Conservation (phyloP, 108 stramenopile genomes). For the Parietichytrium sp. region DNA sequence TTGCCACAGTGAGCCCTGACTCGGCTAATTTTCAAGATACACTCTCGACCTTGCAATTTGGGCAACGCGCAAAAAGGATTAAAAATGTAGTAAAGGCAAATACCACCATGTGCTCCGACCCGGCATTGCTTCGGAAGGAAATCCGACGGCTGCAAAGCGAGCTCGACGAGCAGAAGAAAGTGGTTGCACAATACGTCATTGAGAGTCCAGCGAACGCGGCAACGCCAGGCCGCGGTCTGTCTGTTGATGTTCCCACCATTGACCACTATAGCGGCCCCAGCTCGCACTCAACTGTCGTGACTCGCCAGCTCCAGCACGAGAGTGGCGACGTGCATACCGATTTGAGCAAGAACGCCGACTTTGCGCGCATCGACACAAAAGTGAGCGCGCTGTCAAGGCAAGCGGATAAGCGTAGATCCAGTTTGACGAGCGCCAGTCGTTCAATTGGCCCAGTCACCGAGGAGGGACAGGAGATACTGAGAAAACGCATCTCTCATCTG, state of each 20-base stretch:
- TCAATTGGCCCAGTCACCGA: too few species aligned
- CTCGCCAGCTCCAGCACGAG: conserved; percentile 5
- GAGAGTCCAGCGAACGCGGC: neutral
- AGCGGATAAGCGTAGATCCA: too few species aligned
- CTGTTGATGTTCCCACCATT: too few species aligned
- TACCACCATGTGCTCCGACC: conserved; percentile 30
- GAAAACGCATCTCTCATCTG: conserved; percentile 7
- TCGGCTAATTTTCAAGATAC: conserved; percentile 40
- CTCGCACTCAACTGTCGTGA: neutral
- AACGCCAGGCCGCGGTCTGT: too few species aligned
- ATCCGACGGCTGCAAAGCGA: conserved; percentile 13
- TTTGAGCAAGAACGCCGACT: conserved; percentile 36
- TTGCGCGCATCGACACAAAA: neutral
- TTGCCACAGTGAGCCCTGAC: conserved; percentile 38
- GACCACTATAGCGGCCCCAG: neutral
- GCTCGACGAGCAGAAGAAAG: neutral
- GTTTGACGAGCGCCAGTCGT: too few species aligned
- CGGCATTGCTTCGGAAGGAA: neutral
- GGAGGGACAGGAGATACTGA: neutral
- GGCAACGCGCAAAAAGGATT: conserved; percentile 45
- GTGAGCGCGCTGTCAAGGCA: too few species aligned
- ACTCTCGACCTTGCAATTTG: conserved; percentile 55
- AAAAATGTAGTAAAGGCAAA: conserved; percentile 41
- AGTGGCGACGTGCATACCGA: neutral
- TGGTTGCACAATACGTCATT: neutral